Evolutionary conservation across 2,329 filamentous ascomycete genomes (phyloP).

Genomic region (Delphinella strobiligena): DNA sequence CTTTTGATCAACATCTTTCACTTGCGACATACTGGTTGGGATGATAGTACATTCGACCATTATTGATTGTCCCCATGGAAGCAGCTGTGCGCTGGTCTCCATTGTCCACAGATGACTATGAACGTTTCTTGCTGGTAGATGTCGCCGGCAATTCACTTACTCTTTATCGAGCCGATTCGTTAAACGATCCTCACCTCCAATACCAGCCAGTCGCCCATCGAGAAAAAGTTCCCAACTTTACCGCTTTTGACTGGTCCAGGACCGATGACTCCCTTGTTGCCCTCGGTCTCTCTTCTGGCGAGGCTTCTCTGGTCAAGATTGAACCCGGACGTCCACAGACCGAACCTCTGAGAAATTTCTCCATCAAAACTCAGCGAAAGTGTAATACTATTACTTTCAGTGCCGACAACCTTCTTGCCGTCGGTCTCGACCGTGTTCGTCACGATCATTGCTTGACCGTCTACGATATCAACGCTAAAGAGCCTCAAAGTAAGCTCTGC

Average conservation of each 20-base stretch:
- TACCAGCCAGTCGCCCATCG: constrained; percentile 43
- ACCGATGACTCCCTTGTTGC: constrained; percentile 55
- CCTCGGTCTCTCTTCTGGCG: constrained; percentile 62
- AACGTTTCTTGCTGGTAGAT: constrained; percentile 51
- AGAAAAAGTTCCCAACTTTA: constrained; percentile 43
- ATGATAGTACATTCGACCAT: neutral
- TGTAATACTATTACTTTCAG: constrained; percentile 77
- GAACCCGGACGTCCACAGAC: constrained; percentile 36
- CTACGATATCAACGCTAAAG: constrained; percentile 57
- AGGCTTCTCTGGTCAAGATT: constrained; percentile 62
- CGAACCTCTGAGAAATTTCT: constrained; percentile 46
- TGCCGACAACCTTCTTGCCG: constrained; percentile 57
- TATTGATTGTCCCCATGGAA: constrained; percentile 32
- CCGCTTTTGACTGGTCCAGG: constrained; percentile 55
- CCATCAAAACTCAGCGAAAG: constrained; percentile 61
- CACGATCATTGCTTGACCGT: constrained; percentile 75
- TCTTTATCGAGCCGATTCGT: constrained; percentile 38
- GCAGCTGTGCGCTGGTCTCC: constrained; percentile 53
- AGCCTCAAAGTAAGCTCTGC: constrained; percentile 44
- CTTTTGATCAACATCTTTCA: too few species aligned
- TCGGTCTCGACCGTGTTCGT: constrained; percentile 67
- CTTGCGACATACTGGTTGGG: neutral
- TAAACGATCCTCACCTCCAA: constrained; percentile 27
- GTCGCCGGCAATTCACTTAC: constrained; percentile 47
- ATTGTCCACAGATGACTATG: constrained; percentile 39